A percentile compares a stretch with the other conserved stretches of the same genome.
These are phyloP conservation scores for Xylaria digitata DNA, from an alignment of 2,329 filamentous ascomycete genomes.

Conservation along the genomic window DNA sequence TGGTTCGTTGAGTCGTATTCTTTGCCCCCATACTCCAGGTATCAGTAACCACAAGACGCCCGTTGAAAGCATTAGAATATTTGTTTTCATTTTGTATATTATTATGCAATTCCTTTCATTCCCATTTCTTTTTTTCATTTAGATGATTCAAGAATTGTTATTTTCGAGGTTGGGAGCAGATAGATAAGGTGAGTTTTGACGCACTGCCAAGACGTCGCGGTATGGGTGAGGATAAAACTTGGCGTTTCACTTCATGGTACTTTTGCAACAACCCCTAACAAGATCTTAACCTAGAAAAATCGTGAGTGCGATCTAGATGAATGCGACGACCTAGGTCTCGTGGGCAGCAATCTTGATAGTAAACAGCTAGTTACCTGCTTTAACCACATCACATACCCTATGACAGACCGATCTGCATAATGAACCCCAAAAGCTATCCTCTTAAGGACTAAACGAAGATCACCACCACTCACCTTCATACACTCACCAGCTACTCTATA, in stretches of 20 bases:
- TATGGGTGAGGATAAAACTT: conserved; percentile 35
- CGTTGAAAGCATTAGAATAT: conserved; percentile 25
- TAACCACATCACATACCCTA: too few species aligned
- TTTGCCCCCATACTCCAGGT: conserved; percentile 33
- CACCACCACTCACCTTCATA: too few species aligned
- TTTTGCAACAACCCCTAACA: not conserved
- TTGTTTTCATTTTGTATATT: conserved; percentile 12
- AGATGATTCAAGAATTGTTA: not conserved
- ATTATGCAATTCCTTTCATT: too few species aligned
- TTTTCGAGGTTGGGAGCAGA: conserved; percentile 24
- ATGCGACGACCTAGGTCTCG: too few species aligned
- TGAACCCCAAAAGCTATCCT: too few species aligned
- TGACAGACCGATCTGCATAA: too few species aligned
- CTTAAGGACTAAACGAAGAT: too few species aligned
- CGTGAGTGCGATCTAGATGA: too few species aligned
- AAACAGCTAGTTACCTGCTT: too few species aligned
- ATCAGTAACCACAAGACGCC: conserved; percentile 24
- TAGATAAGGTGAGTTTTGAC: conserved; percentile 32
- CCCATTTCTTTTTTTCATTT: not conserved
- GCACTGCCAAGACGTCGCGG: conserved; percentile 41
- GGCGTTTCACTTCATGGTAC: conserved; percentile 43
- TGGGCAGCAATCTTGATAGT: too few species aligned
- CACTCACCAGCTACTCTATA: too few species aligned
- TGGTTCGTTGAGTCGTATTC: conserved; percentile 36
- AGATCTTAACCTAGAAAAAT: too few species aligned